A percentile compares a stretch with the other conserved stretches of the same genome.
Conservation (phyloP, 2,329 filamentous ascomycete genomes). For the Domatiomyces globalis region DNA sequence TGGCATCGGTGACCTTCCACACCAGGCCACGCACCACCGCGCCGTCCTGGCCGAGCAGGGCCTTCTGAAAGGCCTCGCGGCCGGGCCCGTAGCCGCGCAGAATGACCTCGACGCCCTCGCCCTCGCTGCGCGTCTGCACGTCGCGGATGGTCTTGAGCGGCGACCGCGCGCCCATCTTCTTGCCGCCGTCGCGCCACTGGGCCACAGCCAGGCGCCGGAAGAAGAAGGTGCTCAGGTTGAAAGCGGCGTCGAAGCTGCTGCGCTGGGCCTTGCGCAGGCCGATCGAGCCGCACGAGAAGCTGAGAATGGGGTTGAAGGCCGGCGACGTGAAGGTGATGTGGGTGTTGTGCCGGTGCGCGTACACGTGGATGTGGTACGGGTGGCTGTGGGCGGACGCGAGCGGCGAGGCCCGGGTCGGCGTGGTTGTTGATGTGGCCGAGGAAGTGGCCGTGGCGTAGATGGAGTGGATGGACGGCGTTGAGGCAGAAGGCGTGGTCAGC, state of each 20-base stretch:
- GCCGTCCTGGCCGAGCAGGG: conserved; percentile 74
- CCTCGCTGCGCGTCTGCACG: conserved; percentile 61
- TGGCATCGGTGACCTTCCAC: conserved; percentile 66
- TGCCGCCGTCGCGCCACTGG: conserved; percentile 61
- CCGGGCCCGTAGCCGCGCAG: conserved; percentile 76
- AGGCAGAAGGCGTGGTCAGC: not conserved
- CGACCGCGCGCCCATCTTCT: conserved; percentile 35
- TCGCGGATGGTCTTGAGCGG: conserved; percentile 64
- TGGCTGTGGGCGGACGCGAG: conserved; percentile 26
- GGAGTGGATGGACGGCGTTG: not conserved
- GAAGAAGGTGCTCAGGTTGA: conserved; percentile 73
- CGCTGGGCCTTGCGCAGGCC: conserved; percentile 77
- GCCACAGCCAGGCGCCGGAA: conserved; percentile 73
- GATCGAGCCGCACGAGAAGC: conserved; percentile 69
- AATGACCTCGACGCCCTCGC: conserved; percentile 59
- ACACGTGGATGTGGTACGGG: conserved; percentile 78
- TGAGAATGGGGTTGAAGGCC: conserved; percentile 63
- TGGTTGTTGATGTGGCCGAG: not conserved
- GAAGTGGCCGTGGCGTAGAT: conserved; percentile 1
- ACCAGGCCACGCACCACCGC: conserved; percentile 60
- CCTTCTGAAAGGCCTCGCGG: conserved; percentile 79
- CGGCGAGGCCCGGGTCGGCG: conserved; percentile 1
- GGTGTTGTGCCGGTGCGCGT: conserved; percentile 81
- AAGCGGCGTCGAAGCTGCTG: conserved; percentile 77
- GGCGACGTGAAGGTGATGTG: conserved; percentile 83